phyloP scores from a whole-genome alignment of 768 basidiomycete species.

The Russula sp. region DNA sequence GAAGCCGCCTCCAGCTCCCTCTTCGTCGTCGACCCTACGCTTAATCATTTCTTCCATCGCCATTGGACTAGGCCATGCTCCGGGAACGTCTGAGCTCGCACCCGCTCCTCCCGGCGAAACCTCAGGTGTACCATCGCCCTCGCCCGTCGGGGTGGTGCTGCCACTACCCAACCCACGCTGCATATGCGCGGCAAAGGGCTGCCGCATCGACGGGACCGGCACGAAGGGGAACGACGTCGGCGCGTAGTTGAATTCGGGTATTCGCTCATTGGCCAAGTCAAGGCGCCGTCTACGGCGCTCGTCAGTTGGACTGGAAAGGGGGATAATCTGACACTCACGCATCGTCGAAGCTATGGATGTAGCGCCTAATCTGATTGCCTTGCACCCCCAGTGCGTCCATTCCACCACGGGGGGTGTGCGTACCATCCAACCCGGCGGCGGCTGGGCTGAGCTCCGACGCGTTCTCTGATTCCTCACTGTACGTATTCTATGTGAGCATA shows the following conservation, averaged over 20 bases:
- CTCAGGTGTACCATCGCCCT: constrained; percentile 6
- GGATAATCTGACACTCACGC: constrained; percentile 45
- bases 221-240: constrained; percentile 38
- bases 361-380: constrained; percentile 49
- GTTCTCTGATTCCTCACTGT: constrained; percentile 74
- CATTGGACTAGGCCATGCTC: constrained; percentile 31
- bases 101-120: constrained; percentile 22
- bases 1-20: constrained; percentile 40
- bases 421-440: constrained; percentile 32
- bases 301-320: constrained; percentile 3
- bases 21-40: constrained; percentile 51
- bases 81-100: constrained; percentile 32
- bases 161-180: constrained; percentile 20
- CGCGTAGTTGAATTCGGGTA: constrained; percentile 50
- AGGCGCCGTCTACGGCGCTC: constrained; percentile 51
- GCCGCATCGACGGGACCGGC: constrained; percentile 59
- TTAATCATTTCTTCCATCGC: constrained; percentile 61
- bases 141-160: constrained; percentile 19
- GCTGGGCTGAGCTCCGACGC: constrained; percentile 54
- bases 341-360: constrained; percentile 69
- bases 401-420: constrained; percentile 30
- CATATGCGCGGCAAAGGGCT: constrained; percentile 24
- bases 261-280: constrained; percentile 68
- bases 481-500: background rate
- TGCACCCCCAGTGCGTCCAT: constrained; percentile 59